Percentiles rank a stretch among this genome's conserved stretches.
phyloP scores from a whole-genome alignment of 345 rosid species.

The Citrus maxima region DNA sequence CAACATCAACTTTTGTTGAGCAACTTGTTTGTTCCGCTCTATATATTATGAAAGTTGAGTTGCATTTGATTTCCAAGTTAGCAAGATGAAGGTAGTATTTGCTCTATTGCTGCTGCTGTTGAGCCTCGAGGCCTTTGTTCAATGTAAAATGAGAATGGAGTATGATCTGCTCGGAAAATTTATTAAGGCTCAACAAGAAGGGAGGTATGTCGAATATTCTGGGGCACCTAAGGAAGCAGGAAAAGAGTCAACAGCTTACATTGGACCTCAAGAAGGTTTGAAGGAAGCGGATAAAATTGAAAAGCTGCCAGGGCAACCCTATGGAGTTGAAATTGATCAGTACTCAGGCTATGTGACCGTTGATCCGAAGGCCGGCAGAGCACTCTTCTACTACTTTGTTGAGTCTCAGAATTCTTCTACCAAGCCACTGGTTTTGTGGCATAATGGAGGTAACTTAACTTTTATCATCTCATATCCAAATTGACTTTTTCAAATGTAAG shows the following conservation, averaged over 20 bases:
- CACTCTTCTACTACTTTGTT: conserved; percentile 30
- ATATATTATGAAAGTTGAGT: background rate
- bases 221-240: background rate
- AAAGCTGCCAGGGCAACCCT: conserved; percentile 32
- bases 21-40: background rate
- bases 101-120: background rate
- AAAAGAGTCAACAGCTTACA: background rate
- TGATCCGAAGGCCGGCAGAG: conserved; percentile 24
- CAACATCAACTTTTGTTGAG: background rate
- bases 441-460: conserved; percentile 30
- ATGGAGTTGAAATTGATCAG: conserved; percentile 21
- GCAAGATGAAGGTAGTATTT: background rate
- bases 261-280: background rate
- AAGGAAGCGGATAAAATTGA: conserved; percentile 30
- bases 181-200: conserved; percentile 1
- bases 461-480: background rate
- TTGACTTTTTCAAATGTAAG: too few relatives aligned
- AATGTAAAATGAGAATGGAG: background rate
- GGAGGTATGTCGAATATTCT: background rate
- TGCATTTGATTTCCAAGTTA: background rate
- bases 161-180: conserved; percentile 5
- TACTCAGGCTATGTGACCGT: conserved; percentile 36
- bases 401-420: conserved; percentile 16
- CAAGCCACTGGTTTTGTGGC: conserved; percentile 41
- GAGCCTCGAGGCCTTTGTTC: background rate